phyloP scores from a whole-genome alignment of 2,329 filamentous ascomycete species.

The Hypoxylon sp. region DNA sequence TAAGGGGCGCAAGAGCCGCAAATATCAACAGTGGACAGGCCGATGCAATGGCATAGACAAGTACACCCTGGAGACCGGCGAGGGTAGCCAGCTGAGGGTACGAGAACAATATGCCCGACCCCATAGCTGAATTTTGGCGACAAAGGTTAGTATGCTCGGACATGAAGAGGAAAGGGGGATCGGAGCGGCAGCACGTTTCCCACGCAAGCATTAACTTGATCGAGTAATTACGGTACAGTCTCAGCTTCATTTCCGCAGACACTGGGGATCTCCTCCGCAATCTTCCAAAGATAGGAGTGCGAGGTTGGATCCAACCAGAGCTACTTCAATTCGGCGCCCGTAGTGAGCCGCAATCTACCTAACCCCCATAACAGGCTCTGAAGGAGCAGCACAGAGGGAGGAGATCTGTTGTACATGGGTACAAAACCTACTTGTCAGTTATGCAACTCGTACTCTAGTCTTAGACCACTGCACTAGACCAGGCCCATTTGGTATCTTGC shows the following conservation, averaged over 20 bases:
- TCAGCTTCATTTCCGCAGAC: conserved; percentile 78
- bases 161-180: conserved; percentile 52
- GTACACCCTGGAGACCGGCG: conserved; percentile 80
- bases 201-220: conserved; percentile 99
- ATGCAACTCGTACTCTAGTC: conserved; percentile 47
- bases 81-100: conserved; percentile 86
- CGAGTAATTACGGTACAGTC: conserved; percentile 96
- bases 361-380: conserved; percentile 28
- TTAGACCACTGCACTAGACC: conserved; percentile 26
- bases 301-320: conserved; percentile 65
- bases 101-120: conserved; percentile 85
- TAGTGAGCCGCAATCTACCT: conserved; percentile 78
- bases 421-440: conserved; percentile 59
- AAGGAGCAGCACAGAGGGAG: conserved; percentile 27
- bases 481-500: conserved; percentile 4
- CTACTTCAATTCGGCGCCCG: conserved; percentile 79
- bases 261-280: conserved; percentile 56
- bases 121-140: conserved; percentile 76
- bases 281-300: conserved; percentile 29
- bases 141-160: conserved; percentile 54
- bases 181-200: conserved; percentile 94
- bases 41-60: conserved; percentile 81
- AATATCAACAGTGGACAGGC: conserved; percentile 81
- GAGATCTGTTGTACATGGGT: conserved; percentile 58
- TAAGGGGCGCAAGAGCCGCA: conserved; percentile 79